A percentile compares a stretch with the other conserved stretches of the same genome.
These are phyloP conservation scores for Tephrocybe sp. DNA, from an alignment of 768 basidiomycete genomes.

Conservation along the genomic window DNA sequence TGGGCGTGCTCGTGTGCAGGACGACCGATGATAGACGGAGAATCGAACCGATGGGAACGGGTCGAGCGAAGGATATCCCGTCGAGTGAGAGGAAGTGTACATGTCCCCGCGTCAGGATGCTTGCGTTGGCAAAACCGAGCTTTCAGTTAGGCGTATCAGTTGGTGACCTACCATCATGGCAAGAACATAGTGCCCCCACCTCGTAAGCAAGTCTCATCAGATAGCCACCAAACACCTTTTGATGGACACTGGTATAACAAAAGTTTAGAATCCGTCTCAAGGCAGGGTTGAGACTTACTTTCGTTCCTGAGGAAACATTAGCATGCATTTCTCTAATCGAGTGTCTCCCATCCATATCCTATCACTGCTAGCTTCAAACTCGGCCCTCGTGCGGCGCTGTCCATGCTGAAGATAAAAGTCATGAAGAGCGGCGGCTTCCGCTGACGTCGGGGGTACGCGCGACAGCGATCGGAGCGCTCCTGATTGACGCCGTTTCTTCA, in stretches of 20 bases:
- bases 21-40: conserved; percentile 71
- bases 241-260: conserved; percentile 65
- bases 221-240: conserved; percentile 80
- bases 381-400: conserved; percentile 31
- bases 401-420: conserved; percentile 63
- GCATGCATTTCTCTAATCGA: conserved; percentile 59
- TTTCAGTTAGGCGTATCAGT: conserved; percentile 22
- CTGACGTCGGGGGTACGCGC: conserved; percentile 69
- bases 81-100: conserved; percentile 78
- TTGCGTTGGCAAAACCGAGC: conserved; percentile 73
- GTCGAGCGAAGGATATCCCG: conserved; percentile 73
- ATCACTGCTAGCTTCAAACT: conserved; percentile 30
- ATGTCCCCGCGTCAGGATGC: conserved; percentile 62
- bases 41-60: conserved; percentile 83
- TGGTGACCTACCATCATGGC: too few relatives aligned
- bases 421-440: conserved; percentile 69
- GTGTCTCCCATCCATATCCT: conserved; percentile 78
- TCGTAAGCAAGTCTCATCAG: conserved; percentile 70
- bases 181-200: conserved; percentile 30
- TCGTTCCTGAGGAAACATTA: conserved; percentile 85
- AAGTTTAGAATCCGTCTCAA: not conserved
- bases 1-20: conserved; percentile 46
- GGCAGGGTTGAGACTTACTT: conserved; percentile 50
- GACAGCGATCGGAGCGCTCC: conserved; percentile 58
- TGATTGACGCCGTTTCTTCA: conserved; percentile 57